Conservation (phyloP, 2,329 filamentous ascomycete genomes). For the Hysterium pulicare region DNA sequence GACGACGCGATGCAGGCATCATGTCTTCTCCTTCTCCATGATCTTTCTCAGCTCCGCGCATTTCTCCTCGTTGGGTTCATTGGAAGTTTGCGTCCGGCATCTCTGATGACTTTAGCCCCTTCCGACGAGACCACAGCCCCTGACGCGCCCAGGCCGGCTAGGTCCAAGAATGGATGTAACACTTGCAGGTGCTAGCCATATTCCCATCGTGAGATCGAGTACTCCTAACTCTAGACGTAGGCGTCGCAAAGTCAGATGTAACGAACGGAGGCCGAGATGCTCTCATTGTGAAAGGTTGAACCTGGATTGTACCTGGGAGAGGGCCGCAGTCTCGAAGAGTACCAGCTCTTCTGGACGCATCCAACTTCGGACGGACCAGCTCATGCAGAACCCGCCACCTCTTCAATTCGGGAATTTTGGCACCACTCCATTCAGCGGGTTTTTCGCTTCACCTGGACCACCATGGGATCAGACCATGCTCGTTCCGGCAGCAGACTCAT, state of each 20-base stretch:
- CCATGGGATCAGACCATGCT: not conserved
- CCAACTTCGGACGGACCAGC: slow-evolving; percentile 12
- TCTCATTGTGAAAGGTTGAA: slow-evolving; percentile 54
- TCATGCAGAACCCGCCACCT: slow-evolving; percentile 12
- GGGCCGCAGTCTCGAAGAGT: slow-evolving; percentile 15
- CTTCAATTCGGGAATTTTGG: slow-evolving; percentile 10
- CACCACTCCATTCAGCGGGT: not conserved
- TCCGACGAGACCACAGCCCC: too few relatives aligned
- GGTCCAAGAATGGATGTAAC: slow-evolving; percentile 31
- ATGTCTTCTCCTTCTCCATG: too few relatives aligned
- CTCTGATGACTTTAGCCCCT: too few relatives aligned
- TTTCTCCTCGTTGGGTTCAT: too few relatives aligned
- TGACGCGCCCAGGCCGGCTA: slow-evolving; percentile 24
- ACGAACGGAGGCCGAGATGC: slow-evolving; percentile 53
- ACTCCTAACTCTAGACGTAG: slow-evolving; percentile 23
- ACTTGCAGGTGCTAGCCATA: slow-evolving; percentile 20
- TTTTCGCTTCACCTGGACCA: not conserved
- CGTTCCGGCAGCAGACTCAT: not conserved
- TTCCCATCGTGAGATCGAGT: not conserved
- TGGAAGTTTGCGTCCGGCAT: too few relatives aligned
- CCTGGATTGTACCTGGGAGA: slow-evolving; percentile 52
- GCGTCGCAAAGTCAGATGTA: slow-evolving; percentile 54
- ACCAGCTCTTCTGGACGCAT: slow-evolving; percentile 18
- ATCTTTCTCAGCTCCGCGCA: too few relatives aligned
- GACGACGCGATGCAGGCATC: too few relatives aligned